Evolutionary conservation across 2,329 filamentous ascomycete genomes (phyloP).

Genomic region (Fusarium graminum): DNA sequence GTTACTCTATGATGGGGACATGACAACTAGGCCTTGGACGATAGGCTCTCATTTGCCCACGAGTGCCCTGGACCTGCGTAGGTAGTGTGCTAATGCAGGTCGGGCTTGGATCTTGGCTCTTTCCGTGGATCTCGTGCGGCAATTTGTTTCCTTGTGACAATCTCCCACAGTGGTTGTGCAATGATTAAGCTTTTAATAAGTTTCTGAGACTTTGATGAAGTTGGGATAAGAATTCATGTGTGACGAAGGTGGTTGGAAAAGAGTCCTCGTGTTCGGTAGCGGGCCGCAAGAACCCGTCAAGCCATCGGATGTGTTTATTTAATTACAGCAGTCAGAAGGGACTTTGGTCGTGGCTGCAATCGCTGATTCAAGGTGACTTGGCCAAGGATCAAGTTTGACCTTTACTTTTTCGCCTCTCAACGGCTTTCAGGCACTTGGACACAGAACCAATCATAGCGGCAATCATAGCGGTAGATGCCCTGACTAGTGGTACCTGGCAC

Average conservation of each 20-base stretch:
- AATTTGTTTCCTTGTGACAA: conserved; percentile 24
- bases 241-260: conserved; percentile 23
- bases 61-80: conserved; percentile 10
- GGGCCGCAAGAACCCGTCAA: conserved; percentile 21
- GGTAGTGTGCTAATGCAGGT: conserved; percentile 42
- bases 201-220: neutral
- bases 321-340: conserved; percentile 14
- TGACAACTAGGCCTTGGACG: conserved; percentile 13
- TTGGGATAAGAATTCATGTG: conserved; percentile 11
- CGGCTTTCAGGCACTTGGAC: conserved; percentile 20
- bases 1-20: conserved; percentile 29
- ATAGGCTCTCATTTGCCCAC: conserved; percentile 45
- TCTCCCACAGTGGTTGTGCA: neutral
- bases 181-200: conserved; percentile 1
- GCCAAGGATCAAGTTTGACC: conserved; percentile 31
- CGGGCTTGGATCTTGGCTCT: conserved; percentile 18
- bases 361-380: conserved; percentile 6
- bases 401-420: conserved; percentile 31
- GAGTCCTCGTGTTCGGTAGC: conserved; percentile 23
- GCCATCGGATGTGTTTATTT: conserved; percentile 9
- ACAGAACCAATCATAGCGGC: conserved; percentile 33
- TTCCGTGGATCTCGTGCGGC: conserved; percentile 22
- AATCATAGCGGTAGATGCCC: conserved; percentile 31
- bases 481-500: conserved; percentile 43
- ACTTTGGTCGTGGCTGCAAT: conserved; percentile 12